Base-by-base conservation (phyloP, 805 yeast genomes). In the Suhomyces xylopsoci region DNA sequence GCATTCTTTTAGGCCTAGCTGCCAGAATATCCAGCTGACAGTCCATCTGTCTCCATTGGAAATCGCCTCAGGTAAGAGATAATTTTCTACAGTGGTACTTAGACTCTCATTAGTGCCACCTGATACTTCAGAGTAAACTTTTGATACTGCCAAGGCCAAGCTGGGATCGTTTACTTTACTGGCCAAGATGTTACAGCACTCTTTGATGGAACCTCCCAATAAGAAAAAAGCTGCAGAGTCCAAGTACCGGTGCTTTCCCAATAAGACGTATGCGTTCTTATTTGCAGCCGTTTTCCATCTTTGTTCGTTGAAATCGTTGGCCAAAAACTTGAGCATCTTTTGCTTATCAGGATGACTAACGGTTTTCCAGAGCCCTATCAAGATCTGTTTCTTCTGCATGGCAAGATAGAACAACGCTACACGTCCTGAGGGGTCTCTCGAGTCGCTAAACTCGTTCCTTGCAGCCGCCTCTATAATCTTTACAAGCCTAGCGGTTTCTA, bases 221-320 rank as follows among this genome's bases (percentile, higher is more conserved):
- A 93, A 68, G 68, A 93, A 93, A 65, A 94, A 92, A 20, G 86
- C 84, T 0, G 97, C 97, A 0, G 97, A 96, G 67, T 91, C 96
- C 65, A 80, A 71, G 62, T 80, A 88, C 42, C 98, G 74, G 67
- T 92, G 99, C 62, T 90, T 90, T 55, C 97, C 89, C 57, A 94
- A 67, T 43, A 93, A 71, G 0, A 90, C 98, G 74, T 83, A 93
- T 0, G 98, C 98, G 70, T 93, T 93, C 62, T 94, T 94, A 61
- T 84, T 68, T 0, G 98, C 97, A 1, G 97, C 97, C 0, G 88
- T 77, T 59, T 77, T 81, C 97, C 97, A 92, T 48, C 97, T 75
- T 14, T 79, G 77, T 50, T 84, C 82, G 4, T 73, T 69, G 66
- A 92, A 93, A 63, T 94, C 94, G 64, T 92, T 87, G 19, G 76